These are phyloP conservation scores for Tolypocladium endophyticum DNA, from an alignment of 2,329 filamentous ascomycete species.

Conservation along the genomic window DNA sequence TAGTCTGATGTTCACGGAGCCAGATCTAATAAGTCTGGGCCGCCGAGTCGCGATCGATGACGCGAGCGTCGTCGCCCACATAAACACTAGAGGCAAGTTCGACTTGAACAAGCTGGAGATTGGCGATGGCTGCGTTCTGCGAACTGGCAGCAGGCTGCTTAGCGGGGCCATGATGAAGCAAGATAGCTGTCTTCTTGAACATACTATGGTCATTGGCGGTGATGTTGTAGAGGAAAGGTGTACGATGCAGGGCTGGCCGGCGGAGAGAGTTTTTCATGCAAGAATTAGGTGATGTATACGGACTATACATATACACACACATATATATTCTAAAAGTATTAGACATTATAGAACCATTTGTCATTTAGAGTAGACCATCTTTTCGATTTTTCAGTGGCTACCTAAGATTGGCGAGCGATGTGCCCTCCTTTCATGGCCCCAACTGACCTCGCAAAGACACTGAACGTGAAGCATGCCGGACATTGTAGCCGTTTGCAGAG, in stretches of 20 bases:
- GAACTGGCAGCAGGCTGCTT: constrained; percentile 39
- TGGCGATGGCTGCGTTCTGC: constrained; percentile 39
- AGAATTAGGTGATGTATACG: not conserved
- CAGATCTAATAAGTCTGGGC: constrained; percentile 42
- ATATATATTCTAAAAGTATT: too few relatives aligned
- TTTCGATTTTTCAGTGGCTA: too few relatives aligned
- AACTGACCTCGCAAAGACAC: too few relatives aligned
- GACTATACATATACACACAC: too few relatives aligned
- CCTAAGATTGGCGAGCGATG: too few relatives aligned
- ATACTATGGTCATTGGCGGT: constrained; percentile 46
- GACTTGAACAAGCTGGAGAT: constrained; percentile 40
- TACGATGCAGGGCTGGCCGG: constrained; percentile 46
- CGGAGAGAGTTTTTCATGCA: constrained; percentile 6
- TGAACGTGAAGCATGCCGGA: too few relatives aligned
- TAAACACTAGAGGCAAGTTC: constrained; percentile 47
- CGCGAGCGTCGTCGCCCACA: constrained; percentile 43
- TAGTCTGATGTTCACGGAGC: constrained; percentile 45
- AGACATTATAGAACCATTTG: too few relatives aligned
- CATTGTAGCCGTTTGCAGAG: too few relatives aligned
- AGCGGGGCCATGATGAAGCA: constrained; percentile 41
- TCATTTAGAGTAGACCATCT: too few relatives aligned
- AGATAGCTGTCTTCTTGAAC: constrained; percentile 43
- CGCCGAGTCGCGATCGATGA: constrained; percentile 44
- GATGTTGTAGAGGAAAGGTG: constrained; percentile 39
- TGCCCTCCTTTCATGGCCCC: too few relatives aligned